Base-by-base conservation (phyloP, 2,329 filamentous ascomycete species). In the Calonectria crousiana region DNA sequence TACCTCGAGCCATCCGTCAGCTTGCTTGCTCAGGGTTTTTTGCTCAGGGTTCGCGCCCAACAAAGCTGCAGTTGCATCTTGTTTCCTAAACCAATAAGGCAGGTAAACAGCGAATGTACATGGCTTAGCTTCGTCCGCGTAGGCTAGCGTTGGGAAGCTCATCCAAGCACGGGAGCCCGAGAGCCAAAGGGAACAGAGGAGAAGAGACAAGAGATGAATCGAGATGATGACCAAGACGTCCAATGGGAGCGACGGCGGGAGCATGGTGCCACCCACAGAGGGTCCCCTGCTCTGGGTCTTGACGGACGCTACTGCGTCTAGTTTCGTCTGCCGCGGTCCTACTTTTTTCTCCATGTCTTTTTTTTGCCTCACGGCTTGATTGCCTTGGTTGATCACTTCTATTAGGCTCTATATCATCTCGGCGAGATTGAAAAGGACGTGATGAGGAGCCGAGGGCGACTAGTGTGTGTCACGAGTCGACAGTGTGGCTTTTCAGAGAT, bases 391-490 rank as follows among this genome's bases (percentile, higher is more conserved):
- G 23, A 44, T 34, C 20, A 20, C 10, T 34, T 4, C 26, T 28
- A 23, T 34, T 58, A 14, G 26, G 30, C 14, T 53, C 28, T 41
- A 26, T 30, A 44, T 32, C 32, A 41, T 38, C 65, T 68, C 52
- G 32, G 23, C 26, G 60, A 38, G 71, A 73, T 73, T 73, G 58
- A 56, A 41, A 56, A 26, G 71, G 71, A 69, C 26, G 58, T 66
- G 71, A 69, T 10, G 26, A 23, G 47, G 65, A 73, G 71, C 58
- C 71, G 66, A 60, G 58, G 65, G 38, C 41, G 58, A 28, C 23
- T 73, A 73, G 71, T 73, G 67, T 41, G 71, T 73, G 58, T 67
- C 71, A 73, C 71, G 66, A 73, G 66, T 58, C 30, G 71, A 66
- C 14, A 60, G 68, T 52, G 71, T 69, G 67, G 67, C 71, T 66